Conservation (phyloP, 176 grass and related monocot genomes). For the Thinopyrum elongatum region DNA sequence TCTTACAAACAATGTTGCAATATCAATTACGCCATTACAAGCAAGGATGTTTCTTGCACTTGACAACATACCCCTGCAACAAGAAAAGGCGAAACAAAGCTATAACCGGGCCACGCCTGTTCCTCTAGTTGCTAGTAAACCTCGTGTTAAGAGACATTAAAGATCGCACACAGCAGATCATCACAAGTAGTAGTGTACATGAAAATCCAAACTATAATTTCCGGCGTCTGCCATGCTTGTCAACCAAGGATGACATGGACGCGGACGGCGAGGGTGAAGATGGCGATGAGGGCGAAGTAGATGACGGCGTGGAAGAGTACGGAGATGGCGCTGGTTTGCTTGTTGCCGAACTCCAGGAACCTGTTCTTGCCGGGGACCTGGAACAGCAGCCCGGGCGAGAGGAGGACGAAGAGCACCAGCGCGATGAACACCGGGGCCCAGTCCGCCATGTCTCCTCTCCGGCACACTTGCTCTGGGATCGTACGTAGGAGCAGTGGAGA, state of each 20-base stretch:
- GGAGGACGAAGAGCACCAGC: constrained; percentile 82
- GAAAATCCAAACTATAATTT: background rate
- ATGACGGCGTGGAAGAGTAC: constrained; percentile 82
- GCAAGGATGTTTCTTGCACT: no score
- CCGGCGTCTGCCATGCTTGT: background rate
- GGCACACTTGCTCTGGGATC: background rate
- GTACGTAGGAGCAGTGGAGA: background rate
- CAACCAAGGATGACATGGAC: constrained; percentile 70
- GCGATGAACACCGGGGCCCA: constrained; percentile 81
- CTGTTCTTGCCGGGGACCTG: constrained; percentile 66
- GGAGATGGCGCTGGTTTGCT: constrained; percentile 80
- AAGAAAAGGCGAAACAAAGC: no score
- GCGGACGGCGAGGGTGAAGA: constrained; percentile 69
- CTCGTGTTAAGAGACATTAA: no score
- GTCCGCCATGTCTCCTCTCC: constrained; percentile 43
- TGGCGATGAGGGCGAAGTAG: constrained; percentile 79
- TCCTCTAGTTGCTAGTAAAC: no score
- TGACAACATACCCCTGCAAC: no score
- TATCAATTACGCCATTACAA: no score
- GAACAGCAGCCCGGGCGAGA: constrained; percentile 80
- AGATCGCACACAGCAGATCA: background rate
- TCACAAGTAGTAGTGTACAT: background rate
- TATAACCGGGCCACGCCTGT: no score
- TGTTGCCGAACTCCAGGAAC: constrained; percentile 75
- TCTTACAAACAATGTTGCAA: no score